Evolutionary conservation across 2,329 filamentous ascomycete genomes (phyloP), one percentile per base, ranked within the genome.

Genomic region (Pseudocercospora eumusae): DNA sequence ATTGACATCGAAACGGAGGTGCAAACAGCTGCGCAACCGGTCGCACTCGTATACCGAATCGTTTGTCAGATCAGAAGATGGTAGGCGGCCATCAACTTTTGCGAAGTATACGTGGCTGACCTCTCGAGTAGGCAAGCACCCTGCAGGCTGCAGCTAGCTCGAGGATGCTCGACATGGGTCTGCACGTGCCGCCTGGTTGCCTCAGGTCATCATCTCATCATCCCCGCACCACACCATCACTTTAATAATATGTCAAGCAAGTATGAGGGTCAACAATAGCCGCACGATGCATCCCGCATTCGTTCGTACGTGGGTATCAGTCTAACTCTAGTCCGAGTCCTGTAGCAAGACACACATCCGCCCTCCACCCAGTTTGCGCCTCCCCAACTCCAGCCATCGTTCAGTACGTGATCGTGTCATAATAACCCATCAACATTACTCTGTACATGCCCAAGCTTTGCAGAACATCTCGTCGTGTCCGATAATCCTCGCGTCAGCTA

Each of bases 1-100:
- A 15, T 42, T 28, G 52, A 42, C 54, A 45, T 36, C n/a, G 49
- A 57, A 63, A 60, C 28, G 57, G 52, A 52, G n/a, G 31, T 28
- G 4, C 44, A 42, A 25, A 40, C 5, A 40, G 36, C 36, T 40
- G 36, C 36, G 36, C 36, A 40, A 15, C 18, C 15, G 36, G 36
- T 40, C 36, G 36, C n/a, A 40, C 15, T 18, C 36, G 36, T 40
- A n/a, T 8, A 8, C 5, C 36, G 15, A 18, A 40, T 40, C 36
- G 36, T 18, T 40, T 40, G 36, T 40, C 36, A 40, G 36, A n/a
- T n/a, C n/a, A n/a, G n/a, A n/a, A n/a, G n/a, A 40, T 40, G 36
- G 15, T 18, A 40, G 36, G 36, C 36, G 36, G 36, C 36, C 18
- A 18, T 40, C 36, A 40, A 40, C 15, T n/a, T 40, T 8, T 40